Evolutionary conservation across 352 stramenopile genomes (phyloP).

Genomic region (Globisporangium polare): DNA sequence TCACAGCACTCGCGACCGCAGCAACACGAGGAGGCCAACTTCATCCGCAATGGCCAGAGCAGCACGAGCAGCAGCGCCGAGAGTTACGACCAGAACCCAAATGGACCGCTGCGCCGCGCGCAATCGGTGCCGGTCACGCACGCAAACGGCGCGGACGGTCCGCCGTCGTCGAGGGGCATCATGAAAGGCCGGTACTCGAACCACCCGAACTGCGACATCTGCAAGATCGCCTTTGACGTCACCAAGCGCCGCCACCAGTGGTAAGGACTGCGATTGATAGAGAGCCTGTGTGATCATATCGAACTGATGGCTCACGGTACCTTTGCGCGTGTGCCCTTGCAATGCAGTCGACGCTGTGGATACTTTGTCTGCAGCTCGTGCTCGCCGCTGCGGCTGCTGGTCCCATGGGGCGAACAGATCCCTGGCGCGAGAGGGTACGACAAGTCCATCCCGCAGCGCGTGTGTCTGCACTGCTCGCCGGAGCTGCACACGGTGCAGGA

Average conservation of each 20-base stretch:
- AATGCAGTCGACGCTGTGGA: slow-evolving; percentile 44
- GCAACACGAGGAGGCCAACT: neutral
- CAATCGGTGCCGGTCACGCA: slow-evolving; percentile 9
- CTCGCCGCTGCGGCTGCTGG: slow-evolving; percentile 52
- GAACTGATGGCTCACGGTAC: too few species aligned
- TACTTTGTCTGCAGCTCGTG: slow-evolving; percentile 51
- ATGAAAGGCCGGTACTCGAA: slow-evolving; percentile 46
- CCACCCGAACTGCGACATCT: slow-evolving; percentile 68
- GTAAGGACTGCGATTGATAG: too few species aligned
- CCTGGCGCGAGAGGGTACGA: slow-evolving; percentile 47
- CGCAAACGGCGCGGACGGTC: neutral
- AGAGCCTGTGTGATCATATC: too few species aligned
- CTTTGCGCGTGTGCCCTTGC: neutral
- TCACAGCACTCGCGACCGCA: neutral
- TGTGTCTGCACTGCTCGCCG: slow-evolving; percentile 50
- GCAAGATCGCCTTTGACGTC: slow-evolving; percentile 53
- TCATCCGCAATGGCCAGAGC: neutral
- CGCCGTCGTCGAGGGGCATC: slow-evolving; percentile 20
- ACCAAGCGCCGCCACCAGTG: slow-evolving; percentile 61
- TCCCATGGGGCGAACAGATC: slow-evolving; percentile 46
- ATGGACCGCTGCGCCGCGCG: neutral
- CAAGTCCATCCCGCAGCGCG: slow-evolving; percentile 48
- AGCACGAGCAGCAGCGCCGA: slow-evolving; percentile 12
- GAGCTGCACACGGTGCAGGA: slow-evolving; percentile 42
- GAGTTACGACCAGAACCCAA: slow-evolving; percentile 2